A percentile compares a stretch with the other conserved stretches of the same genome.
phyloP scores from a whole-genome alignment of 2,329 filamentous ascomycete genomes.

The Anthostomella pinea region DNA sequence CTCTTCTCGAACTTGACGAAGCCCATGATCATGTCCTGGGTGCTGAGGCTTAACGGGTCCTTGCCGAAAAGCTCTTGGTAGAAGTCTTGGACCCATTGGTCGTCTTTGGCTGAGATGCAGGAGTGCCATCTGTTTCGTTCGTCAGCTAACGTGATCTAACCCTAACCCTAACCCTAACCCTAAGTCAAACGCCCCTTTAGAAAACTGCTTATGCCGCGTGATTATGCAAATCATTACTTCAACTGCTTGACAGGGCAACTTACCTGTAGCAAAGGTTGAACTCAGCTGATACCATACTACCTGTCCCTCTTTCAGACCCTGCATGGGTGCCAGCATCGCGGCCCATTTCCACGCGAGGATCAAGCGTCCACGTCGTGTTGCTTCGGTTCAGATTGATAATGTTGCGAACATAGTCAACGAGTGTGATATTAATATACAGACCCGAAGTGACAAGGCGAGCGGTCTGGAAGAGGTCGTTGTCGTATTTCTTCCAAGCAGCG shows the following conservation, averaged over 20 bases:
- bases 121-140: constrained; percentile 60
- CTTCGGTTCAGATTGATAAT: constrained; percentile 70
- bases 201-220: too few species aligned
- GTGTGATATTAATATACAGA: constrained; percentile 74
- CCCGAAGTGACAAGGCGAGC: constrained; percentile 72
- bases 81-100: constrained; percentile 73
- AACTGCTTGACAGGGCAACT: constrained; percentile 3
- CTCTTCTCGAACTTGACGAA: constrained; percentile 60
- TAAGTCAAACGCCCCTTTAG: too few species aligned
- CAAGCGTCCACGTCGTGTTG: constrained; percentile 77
- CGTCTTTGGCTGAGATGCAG: constrained; percentile 70
- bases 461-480: constrained; percentile 78
- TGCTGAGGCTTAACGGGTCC: constrained; percentile 51
- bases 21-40: constrained; percentile 59
- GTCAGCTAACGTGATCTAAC: neutral
- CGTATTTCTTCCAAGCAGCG: constrained; percentile 63
- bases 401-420: constrained; percentile 76
- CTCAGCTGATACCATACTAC: constrained; percentile 82
- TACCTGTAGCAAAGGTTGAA: constrained; percentile 85
- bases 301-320: constrained; percentile 67
- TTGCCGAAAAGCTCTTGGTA: constrained; percentile 63
- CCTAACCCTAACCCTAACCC: fast-evolving
- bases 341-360: constrained; percentile 69
- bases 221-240: too few species aligned
- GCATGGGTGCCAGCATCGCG: constrained; percentile 50